A percentile compares a stretch with the other conserved stretches of the same genome.
These are phyloP conservation scores for Akanthomyces muscarius DNA, from an alignment of 2,329 filamentous ascomycete genomes.

Conservation along the genomic window DNA sequence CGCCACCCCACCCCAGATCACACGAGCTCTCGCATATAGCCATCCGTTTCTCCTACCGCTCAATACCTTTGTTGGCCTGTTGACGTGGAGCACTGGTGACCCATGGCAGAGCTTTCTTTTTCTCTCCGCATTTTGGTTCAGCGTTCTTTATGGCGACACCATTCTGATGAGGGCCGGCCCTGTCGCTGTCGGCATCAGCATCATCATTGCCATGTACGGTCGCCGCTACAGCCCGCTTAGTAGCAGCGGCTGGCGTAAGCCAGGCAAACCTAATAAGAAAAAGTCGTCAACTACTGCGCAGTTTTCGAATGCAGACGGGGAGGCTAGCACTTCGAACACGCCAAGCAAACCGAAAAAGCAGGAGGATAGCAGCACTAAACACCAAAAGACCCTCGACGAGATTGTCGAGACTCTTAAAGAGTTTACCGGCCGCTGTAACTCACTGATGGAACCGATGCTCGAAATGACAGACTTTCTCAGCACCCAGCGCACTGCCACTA, in stretches of 20 bases:
- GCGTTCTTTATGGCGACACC: slow-evolving; percentile 79
- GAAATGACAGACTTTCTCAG: slow-evolving; percentile 90
- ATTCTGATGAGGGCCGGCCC: slow-evolving; percentile 81
- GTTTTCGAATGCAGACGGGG: slow-evolving; percentile 22
- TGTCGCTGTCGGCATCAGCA: slow-evolving; percentile 68
- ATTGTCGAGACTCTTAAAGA: slow-evolving; percentile 91
- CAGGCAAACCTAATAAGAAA: slow-evolving; percentile 33
- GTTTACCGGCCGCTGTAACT: slow-evolving; percentile 87
- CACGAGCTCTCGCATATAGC: slow-evolving; percentile 88
- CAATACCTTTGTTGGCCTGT: slow-evolving; percentile 76
- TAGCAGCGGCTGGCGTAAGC: slow-evolving; percentile 69
- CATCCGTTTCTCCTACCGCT: slow-evolving; percentile 89
- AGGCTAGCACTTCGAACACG: slow-evolving; percentile 23
- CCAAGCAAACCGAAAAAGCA: slow-evolving; percentile 33
- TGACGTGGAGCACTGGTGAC: slow-evolving; percentile 93
- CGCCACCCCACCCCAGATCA: slow-evolving; percentile 91
- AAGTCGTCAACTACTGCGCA: slow-evolving; percentile 23
- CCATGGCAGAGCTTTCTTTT: slow-evolving; percentile 96
- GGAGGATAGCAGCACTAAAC: slow-evolving; percentile 63
- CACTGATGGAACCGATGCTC: slow-evolving; percentile 82
- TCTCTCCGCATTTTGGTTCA: slow-evolving; percentile 78
- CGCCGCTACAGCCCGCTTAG: slow-evolving; percentile 85
- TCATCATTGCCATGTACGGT: slow-evolving; percentile 91
- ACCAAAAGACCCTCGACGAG: slow-evolving; percentile 93
- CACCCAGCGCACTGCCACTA: slow-evolving; percentile 84